phyloP scores from a whole-genome alignment of 1,284 basidiomycete species.

The Pholiota adiposa region DNA sequence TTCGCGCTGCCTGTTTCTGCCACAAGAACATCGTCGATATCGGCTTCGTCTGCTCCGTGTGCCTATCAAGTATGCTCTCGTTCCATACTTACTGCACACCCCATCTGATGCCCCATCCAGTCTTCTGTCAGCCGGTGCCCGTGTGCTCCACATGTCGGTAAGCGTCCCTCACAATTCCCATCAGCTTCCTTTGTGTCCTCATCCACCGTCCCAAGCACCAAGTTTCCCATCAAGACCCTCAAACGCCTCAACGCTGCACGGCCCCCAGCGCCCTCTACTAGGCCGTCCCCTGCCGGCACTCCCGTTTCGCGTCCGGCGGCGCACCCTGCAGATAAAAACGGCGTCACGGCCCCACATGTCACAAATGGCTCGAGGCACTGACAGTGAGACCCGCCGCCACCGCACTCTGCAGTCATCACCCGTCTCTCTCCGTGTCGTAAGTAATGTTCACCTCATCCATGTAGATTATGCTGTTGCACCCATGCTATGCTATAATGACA shows the following conservation, averaged over 20 bases:
- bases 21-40: slow-evolving; percentile 97
- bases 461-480: slow-evolving; percentile 3
- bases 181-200: slow-evolving; percentile 13
- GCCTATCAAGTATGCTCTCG: slow-evolving; percentile 80
- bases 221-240: slow-evolving; percentile 89
- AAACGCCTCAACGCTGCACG: slow-evolving; percentile 74
- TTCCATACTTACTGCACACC: slow-evolving; percentile 11
- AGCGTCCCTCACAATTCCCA: slow-evolving; percentile 32
- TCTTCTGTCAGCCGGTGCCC: slow-evolving; percentile 92
- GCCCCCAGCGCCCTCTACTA: slow-evolving; percentile 30
- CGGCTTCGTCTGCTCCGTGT: slow-evolving; percentile 97
- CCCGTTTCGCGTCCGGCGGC: slow-evolving; percentile 24
- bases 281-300: slow-evolving; percentile 26
- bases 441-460: slow-evolving; percentile 1
- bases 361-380: slow-evolving; percentile 27
- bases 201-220: slow-evolving; percentile 61
- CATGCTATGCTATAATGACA: slow-evolving; percentile 37
- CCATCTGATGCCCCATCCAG: slow-evolving; percentile 41
- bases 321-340: slow-evolving; percentile 15
- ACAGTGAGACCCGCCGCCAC: slow-evolving; percentile 1
- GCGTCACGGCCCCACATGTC: slow-evolving; percentile 9
- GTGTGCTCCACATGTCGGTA: slow-evolving; percentile 93
- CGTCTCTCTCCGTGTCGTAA: background rate
- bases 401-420: background rate
- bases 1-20: slow-evolving; percentile 98